These are phyloP conservation scores for Phytophthora melonis DNA, from an alignment of 352 stramenopile species.

Conservation along the genomic window DNA sequence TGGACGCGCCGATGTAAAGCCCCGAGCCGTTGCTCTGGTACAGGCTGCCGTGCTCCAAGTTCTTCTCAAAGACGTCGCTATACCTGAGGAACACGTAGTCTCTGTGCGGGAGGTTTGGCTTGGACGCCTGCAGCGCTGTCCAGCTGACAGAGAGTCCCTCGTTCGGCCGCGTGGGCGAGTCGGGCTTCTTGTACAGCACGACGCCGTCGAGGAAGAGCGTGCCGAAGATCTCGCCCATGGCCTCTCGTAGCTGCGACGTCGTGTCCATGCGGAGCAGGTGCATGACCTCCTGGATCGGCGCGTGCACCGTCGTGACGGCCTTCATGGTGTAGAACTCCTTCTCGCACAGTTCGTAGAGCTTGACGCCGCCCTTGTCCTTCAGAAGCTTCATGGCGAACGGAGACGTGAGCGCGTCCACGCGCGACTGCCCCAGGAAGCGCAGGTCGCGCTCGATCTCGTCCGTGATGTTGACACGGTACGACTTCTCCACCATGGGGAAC, in stretches of 20 bases:
- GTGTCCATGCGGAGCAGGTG: conserved; percentile 80
- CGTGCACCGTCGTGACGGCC: conserved; percentile 73
- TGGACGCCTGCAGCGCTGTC: conserved; percentile 83
- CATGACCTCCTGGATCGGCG: conserved; percentile 84
- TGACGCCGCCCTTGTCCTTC: conserved; percentile 74
- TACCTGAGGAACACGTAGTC: conserved; percentile 92
- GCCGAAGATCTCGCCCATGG: conserved; percentile 88
- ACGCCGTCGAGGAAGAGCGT: conserved; percentile 85
- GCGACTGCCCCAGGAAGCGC: conserved; percentile 84
- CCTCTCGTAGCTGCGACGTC: conserved; percentile 68
- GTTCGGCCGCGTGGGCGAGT: conserved; percentile 59
- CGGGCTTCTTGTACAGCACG: conserved; percentile 71
- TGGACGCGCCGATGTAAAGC: conserved; percentile 74
- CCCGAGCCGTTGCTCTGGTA: conserved; percentile 74
- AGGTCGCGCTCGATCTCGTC: conserved; percentile 87
- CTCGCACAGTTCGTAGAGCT: conserved; percentile 83
- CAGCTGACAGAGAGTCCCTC: conserved; percentile 84
- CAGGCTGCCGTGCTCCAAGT: conserved; percentile 61
- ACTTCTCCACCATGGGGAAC: conserved; percentile 89
- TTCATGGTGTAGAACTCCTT: conserved; percentile 92
- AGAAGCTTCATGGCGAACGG: conserved; percentile 83
- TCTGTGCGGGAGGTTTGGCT: conserved; percentile 83
- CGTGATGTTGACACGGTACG: conserved; percentile 80
- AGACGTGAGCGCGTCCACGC: conserved; percentile 81
- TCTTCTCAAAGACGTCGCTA: conserved; percentile 80